A percentile compares a stretch with the other conserved stretches of the same genome.
phyloP scores from a whole-genome alignment of 2,329 filamentous ascomycete genomes.

The Botryotinia globosa region DNA sequence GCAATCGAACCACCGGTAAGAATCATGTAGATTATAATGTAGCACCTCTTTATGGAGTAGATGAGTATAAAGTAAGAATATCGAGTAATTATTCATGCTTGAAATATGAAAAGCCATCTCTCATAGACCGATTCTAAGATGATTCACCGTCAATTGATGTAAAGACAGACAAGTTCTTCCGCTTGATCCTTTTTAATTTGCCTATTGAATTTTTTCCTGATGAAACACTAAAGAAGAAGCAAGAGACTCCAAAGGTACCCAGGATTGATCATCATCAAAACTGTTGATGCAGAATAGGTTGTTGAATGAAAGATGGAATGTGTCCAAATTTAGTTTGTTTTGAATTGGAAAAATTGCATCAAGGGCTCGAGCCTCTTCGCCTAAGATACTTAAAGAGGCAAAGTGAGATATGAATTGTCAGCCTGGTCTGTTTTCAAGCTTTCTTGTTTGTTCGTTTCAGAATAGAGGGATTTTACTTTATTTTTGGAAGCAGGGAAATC shows the following conservation, averaged over 20 bases:
- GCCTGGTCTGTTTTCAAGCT: background rate
- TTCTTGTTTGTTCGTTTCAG: background rate
- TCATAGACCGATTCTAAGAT: fast-evolving
- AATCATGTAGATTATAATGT: background rate
- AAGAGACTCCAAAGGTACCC: background rate
- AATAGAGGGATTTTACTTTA: background rate
- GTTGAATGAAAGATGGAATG: background rate
- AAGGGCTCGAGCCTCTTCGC: background rate
- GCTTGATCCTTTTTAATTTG: background rate
- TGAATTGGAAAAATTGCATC: background rate
- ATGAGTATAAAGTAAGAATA: background rate
- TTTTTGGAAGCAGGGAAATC: background rate
- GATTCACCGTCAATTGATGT: background rate
- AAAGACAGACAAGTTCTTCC: background rate
- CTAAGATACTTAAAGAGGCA: background rate
- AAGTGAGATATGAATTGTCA: background rate
- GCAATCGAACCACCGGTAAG: background rate
- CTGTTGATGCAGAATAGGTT: background rate
- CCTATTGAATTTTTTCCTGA: background rate
- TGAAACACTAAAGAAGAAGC: fast-evolving
- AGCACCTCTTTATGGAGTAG: background rate
- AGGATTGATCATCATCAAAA: background rate
- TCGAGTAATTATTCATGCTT: background rate
- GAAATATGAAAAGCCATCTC: background rate
- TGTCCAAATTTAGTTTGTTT: background rate